phyloP scores from a whole-genome alignment of 768 basidiomycete species.

The Russula vinacea region DNA sequence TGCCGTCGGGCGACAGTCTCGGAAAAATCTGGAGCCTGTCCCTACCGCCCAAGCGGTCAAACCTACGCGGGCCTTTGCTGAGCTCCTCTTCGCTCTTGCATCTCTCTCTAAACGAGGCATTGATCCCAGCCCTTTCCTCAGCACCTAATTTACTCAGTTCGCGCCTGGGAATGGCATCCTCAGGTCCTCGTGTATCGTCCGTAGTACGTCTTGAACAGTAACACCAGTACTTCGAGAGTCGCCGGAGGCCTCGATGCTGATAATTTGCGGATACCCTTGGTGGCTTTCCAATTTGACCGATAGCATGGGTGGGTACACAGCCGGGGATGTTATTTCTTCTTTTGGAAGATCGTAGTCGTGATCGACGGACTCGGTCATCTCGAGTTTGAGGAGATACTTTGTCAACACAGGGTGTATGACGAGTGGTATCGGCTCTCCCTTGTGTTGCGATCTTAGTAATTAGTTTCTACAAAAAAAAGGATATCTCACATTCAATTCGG shows the following conservation, averaged over 20 bases:
- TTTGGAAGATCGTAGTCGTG: neutral
- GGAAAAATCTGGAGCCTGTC: conserved; percentile 3
- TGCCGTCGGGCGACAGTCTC: neutral
- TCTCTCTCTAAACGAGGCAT: neutral
- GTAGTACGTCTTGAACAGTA: neutral
- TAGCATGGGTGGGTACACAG: neutral
- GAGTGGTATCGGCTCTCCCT: neutral
- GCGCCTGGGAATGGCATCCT: neutral
- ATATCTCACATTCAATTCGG: neutral
- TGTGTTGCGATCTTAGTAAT: neutral
- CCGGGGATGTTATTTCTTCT: neutral
- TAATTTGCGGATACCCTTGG: neutral
- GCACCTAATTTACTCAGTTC: neutral
- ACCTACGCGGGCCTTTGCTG: neutral
- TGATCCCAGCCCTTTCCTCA: neutral
- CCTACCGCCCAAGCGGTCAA: neutral
- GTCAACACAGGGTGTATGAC: neutral
- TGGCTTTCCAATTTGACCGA: neutral
- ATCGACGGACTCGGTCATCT: neutral
- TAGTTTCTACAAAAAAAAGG: neutral
- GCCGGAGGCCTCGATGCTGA: neutral
- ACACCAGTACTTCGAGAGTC: neutral
- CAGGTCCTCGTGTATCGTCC: neutral
- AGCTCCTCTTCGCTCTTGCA: conserved; percentile 1
- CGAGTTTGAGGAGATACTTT: neutral